These are phyloP conservation scores for Calonectria pauciramosa DNA, from an alignment of 2,329 filamentous ascomycete species.

Conservation along the genomic window DNA sequence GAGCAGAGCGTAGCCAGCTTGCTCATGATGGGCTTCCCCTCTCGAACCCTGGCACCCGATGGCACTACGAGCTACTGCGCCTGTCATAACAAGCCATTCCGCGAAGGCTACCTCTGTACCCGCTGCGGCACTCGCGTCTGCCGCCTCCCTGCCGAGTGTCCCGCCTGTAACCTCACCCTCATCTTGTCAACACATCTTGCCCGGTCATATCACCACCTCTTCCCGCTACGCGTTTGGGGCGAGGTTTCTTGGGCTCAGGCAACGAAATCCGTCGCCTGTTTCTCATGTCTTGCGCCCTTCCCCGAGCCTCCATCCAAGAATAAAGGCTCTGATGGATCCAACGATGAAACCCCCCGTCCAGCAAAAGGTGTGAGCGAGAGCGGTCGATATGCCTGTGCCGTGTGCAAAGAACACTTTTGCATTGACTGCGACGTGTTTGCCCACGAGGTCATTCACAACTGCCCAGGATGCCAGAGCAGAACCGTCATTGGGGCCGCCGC, in stretches of 20 bases:
- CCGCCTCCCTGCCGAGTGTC: constrained; percentile 89
- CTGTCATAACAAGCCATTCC: constrained; percentile 86
- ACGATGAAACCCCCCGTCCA: constrained; percentile 39
- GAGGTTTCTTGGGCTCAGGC: constrained; percentile 89
- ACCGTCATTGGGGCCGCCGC: constrained; percentile 31
- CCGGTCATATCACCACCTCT: constrained; percentile 93
- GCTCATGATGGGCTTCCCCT: constrained; percentile 98
- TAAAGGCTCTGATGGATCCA: constrained; percentile 37
- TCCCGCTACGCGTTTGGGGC: constrained; percentile 90
- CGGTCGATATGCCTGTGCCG: constrained; percentile 87
- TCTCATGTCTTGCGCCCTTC: constrained; percentile 82
- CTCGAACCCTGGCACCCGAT: constrained; percentile 79
- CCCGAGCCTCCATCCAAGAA: constrained; percentile 61
- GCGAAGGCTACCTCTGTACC: constrained; percentile 92
- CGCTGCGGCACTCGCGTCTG: constrained; percentile 92
- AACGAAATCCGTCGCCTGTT: constrained; percentile 74
- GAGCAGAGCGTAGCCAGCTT: constrained; percentile 74
- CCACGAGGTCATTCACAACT: constrained; percentile 96
- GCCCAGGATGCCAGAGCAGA: constrained; percentile 84
- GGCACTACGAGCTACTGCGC: constrained; percentile 83
- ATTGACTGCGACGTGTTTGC: constrained; percentile 98
- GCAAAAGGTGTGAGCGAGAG: constrained; percentile 84
- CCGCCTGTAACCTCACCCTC: constrained; percentile 89
- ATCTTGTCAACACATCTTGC: constrained; percentile 95
- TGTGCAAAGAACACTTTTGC: constrained; percentile 93